Percentiles rank a stretch among this genome's conserved stretches.
phyloP scores from a whole-genome alignment of 805 yeast genomes.

The Maudiozyma bulderi region DNA sequence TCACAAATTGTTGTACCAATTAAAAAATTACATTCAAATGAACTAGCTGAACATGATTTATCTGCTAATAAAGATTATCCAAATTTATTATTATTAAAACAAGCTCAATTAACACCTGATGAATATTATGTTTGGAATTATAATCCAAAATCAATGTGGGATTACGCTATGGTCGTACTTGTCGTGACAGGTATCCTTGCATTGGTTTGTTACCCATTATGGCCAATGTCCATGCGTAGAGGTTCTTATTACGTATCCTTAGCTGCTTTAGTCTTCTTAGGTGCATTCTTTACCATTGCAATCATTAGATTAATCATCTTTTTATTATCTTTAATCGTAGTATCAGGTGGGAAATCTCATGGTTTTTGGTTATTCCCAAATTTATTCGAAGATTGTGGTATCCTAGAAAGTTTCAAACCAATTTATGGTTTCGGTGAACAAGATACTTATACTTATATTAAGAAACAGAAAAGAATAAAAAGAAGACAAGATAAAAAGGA shows the following conservation, averaged over 20 bases:
- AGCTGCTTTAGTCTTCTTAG: constrained; percentile 63
- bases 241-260: constrained; percentile 89
- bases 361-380: constrained; percentile 98
- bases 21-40: constrained; percentile 57
- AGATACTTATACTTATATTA: constrained; percentile 25
- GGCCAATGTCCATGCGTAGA: constrained; percentile 85
- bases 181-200: constrained; percentile 55
- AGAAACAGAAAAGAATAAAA: constrained; percentile 26
- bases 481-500: constrained; percentile 19
- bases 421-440: constrained; percentile 71
- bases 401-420: constrained; percentile 85
- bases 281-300: constrained; percentile 66
- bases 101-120: constrained; percentile 53
- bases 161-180: constrained; percentile 30
- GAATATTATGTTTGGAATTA: constrained; percentile 80
- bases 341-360: constrained; percentile 33
- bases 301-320: constrained; percentile 65
- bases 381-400: constrained; percentile 89
- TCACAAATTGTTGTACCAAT: constrained; percentile 70
- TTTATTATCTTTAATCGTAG: constrained; percentile 30
- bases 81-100: constrained; percentile 43
- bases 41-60: constrained; percentile 52
- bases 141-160: constrained; percentile 49
- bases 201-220: constrained; percentile 76
- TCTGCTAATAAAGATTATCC: constrained; percentile 57